Percentiles rank a stretch among this genome's conserved stretches.
Evolutionary conservation across 768 basidiomycete genomes (phyloP).

Genomic region (Galerina marginata): DNA sequence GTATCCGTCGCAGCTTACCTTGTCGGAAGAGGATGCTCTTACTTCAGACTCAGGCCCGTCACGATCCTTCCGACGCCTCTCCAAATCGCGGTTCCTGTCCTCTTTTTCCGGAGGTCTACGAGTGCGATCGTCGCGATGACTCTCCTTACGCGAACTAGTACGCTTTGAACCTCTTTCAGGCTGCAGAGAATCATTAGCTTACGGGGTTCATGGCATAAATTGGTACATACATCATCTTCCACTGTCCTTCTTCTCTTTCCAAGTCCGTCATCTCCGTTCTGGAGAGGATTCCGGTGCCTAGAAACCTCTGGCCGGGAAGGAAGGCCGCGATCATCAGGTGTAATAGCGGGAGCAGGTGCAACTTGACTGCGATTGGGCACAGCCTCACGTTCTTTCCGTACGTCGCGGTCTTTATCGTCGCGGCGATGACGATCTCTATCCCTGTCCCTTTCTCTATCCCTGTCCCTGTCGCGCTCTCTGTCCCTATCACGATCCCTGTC

Average conservation of each 20-base stretch:
- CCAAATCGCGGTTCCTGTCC: conserved; percentile 69
- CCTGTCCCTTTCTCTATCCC: conserved; percentile 58
- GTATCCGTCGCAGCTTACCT: conserved; percentile 46
- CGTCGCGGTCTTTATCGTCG: conserved; percentile 68
- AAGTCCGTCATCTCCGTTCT: conserved; percentile 62
- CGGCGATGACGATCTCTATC: conserved; percentile 64
- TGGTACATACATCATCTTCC: conserved; percentile 73
- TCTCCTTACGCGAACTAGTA: conserved; percentile 72
- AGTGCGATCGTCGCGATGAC: conserved; percentile 75
- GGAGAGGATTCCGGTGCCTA: conserved; percentile 54
- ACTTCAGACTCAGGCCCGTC: conserved; percentile 58
- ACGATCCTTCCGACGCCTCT: conserved; percentile 71
- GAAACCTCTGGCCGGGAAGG: conserved; percentile 65
- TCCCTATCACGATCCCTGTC: conserved; percentile 51
- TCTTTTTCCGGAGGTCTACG: conserved; percentile 75
- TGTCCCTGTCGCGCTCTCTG: conserved; percentile 59
- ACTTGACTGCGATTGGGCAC: conserved; percentile 39
- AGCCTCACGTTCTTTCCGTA: conserved; percentile 64
- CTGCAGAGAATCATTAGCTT: conserved; percentile 40
- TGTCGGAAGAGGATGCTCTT: conserved; percentile 57
- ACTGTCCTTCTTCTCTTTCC: conserved; percentile 72
- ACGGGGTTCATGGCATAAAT: conserved; percentile 9
- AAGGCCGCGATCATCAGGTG: conserved; percentile 56
- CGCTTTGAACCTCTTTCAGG: conserved; percentile 80
- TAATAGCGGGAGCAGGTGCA: conserved; percentile 33